A percentile compares a stretch with the other conserved stretches of the same genome.
Evolutionary conservation across 2,329 filamentous ascomycete genomes (phyloP).

Genomic region (Diaporthe sp.): DNA sequence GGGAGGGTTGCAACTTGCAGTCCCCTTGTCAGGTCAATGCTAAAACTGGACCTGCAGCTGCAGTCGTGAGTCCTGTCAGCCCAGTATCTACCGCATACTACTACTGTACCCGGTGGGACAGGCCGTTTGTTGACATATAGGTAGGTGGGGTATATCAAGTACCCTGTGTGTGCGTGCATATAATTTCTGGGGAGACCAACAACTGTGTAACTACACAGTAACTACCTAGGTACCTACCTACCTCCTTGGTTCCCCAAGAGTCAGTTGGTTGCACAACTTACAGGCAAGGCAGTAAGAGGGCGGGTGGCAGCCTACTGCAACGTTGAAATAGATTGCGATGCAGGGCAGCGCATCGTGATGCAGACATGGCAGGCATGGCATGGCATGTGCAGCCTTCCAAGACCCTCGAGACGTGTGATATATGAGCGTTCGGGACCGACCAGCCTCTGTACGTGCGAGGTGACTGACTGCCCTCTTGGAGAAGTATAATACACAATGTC

Average conservation of each 20-base stretch:
- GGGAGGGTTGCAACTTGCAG: background rate
- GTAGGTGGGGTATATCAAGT: no score
- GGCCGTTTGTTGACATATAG: background rate
- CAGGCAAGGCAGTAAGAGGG: background rate
- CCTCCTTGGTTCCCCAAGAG: background rate
- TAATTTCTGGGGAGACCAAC: background rate
- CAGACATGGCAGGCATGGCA: conserved; percentile 11
- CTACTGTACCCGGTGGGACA: background rate
- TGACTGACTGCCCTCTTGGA: background rate
- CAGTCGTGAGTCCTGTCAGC: background rate
- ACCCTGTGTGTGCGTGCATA: background rate
- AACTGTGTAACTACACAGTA: background rate
- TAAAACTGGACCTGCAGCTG: conserved; percentile 13
- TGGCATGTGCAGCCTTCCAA: conserved; percentile 1
- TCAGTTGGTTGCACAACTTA: background rate
- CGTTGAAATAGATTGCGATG: conserved; percentile 21
- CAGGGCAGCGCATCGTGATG: conserved; percentile 17
- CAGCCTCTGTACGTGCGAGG: background rate
- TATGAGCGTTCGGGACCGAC: conserved; percentile 5
- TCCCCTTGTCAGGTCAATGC: background rate
- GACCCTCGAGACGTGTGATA: background rate
- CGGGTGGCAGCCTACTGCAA: conserved; percentile 18
- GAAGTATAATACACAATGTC: background rate
- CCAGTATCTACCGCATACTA: background rate
- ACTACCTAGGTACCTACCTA: background rate